phyloP scores from a whole-genome alignment of 768 basidiomycete species.

The Strobilomyces dryophilus region DNA sequence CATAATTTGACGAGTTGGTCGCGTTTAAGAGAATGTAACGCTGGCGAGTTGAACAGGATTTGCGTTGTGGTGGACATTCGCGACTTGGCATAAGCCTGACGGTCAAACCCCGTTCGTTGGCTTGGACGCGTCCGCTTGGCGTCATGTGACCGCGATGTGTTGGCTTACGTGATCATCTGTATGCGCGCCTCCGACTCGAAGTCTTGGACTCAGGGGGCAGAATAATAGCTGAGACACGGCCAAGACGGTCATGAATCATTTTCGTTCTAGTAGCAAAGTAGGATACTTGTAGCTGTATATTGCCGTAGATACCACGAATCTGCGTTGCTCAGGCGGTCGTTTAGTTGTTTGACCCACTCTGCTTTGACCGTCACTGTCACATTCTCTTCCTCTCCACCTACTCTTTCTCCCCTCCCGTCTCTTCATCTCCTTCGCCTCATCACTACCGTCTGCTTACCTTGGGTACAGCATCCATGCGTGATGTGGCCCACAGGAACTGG shows the following conservation, averaged over 20 bases:
- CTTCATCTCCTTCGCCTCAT: not conserved
- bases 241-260: not conserved
- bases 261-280: not conserved
- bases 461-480: not conserved
- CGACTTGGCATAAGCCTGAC: constrained; percentile 5
- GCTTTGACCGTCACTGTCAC: constrained; percentile 12
- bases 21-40: constrained; percentile 77
- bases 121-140: not conserved
- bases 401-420: not conserved
- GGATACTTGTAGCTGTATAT: not conserved
- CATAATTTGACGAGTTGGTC: constrained; percentile 82
- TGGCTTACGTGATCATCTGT: constrained; percentile 12
- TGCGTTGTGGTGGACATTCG: constrained; percentile 68
- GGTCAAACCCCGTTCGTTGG: constrained; percentile 17
- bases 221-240: constrained; percentile 17
- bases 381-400: not conserved
- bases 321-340: not conserved
- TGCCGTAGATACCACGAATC: not conserved
- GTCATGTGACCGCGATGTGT: constrained; percentile 20
- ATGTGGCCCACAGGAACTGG: not conserved
- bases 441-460: not conserved
- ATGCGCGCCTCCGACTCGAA: not conserved
- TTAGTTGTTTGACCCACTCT: constrained; percentile 8
- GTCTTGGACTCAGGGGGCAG: not conserved
- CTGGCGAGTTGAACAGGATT: constrained; percentile 82